These are phyloP conservation scores for Trichosanthes truncata DNA, from an alignment of 306 rosid genomes.

Conservation along the genomic window DNA sequence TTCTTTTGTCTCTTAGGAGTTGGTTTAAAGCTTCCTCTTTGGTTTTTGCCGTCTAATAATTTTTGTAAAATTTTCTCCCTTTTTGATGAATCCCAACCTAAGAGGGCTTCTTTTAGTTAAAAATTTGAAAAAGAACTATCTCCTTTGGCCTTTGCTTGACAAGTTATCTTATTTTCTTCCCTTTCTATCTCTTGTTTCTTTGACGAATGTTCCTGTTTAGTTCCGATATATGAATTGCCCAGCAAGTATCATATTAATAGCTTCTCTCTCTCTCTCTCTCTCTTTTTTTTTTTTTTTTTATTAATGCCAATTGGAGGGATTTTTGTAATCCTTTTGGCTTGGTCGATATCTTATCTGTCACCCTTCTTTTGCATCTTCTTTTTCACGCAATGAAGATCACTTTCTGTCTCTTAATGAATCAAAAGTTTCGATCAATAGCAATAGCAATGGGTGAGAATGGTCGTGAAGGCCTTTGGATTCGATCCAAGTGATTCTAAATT, in stretches of 20 bases:
- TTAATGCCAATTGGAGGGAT: background rate
- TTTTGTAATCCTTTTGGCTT: background rate
- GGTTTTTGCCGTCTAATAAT: background rate
- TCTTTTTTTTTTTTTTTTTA: too few species aligned
- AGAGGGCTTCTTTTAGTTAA: background rate
- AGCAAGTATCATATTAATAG: background rate
- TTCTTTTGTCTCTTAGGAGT: background rate
- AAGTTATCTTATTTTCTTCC: background rate
- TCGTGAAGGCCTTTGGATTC: background rate
- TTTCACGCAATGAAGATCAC: background rate
- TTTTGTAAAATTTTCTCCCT: background rate
- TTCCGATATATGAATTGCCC: background rate
- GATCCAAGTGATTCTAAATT: background rate
- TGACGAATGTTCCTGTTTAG: background rate
- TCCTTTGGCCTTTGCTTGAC: too few species aligned
- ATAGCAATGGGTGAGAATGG: background rate
- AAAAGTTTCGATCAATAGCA: background rate
- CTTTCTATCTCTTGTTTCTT: background rate
- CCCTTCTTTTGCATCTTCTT: background rate
- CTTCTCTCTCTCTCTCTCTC: too few species aligned
- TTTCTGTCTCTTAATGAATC: background rate
- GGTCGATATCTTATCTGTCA: background rate
- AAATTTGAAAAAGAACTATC: background rate
- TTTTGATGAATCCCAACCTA: background rate
- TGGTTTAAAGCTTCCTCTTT: background rate